phyloP scores from a whole-genome alignment of 2,329 filamentous ascomycete genomes.

The Elsinoe arachidis region DNA sequence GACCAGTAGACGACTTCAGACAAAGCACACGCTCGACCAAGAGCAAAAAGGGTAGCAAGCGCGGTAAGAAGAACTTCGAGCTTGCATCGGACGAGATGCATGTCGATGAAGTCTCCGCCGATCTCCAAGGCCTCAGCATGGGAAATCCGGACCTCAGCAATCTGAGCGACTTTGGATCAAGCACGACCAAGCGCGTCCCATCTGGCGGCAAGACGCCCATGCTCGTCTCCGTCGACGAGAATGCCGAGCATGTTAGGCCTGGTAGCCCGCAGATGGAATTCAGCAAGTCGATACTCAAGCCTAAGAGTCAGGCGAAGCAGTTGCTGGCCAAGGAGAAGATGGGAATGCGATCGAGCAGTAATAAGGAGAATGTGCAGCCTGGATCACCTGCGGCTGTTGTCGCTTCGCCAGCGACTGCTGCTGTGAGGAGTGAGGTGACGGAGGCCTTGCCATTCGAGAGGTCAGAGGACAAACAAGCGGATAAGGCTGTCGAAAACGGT shows the following conservation, averaged over 20 bases:
- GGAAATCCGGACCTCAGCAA: slow-evolving; percentile 5
- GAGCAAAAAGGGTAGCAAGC: slow-evolving; percentile 27
- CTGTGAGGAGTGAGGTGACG: background rate
- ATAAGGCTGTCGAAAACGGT: slow-evolving; percentile 42
- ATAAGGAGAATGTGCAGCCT: slow-evolving; percentile 27
- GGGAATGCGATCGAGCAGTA: slow-evolving; percentile 24
- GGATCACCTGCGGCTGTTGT: slow-evolving; percentile 14
- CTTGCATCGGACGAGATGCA: slow-evolving; percentile 18
- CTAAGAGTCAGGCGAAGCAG: slow-evolving; percentile 19
- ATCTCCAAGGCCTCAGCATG: background rate
- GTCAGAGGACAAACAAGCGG: slow-evolving; percentile 42
- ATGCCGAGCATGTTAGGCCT: background rate
- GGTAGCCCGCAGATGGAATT: background rate
- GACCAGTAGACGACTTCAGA: background rate
- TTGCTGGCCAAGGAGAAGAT: slow-evolving; percentile 21
- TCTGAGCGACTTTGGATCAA: background rate
- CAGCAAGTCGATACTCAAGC: slow-evolving; percentile 13
- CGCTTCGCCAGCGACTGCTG: slow-evolving; percentile 3
- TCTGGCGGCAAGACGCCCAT: slow-evolving; percentile 1
- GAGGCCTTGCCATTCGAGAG: slow-evolving; percentile 10
- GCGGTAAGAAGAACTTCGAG: slow-evolving; percentile 22
- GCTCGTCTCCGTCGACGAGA: background rate
- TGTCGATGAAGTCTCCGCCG: slow-evolving; percentile 14
- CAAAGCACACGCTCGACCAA: slow-evolving; percentile 22
- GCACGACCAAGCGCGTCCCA: slow-evolving; percentile 3